Conservation (phyloP, 148 eudicot genomes). For the Euryodendron excelsum region DNA sequence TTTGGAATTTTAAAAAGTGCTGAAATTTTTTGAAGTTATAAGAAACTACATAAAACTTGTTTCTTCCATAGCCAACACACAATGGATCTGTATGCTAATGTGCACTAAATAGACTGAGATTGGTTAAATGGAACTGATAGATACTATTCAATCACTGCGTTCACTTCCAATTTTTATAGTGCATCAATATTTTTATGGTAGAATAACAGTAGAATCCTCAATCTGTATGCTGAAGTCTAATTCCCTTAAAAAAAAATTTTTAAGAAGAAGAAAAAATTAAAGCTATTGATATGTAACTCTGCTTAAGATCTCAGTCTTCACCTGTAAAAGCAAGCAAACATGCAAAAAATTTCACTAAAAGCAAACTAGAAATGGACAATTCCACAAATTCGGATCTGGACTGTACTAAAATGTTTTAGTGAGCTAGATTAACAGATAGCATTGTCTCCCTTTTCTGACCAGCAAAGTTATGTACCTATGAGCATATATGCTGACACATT, state of each 20-base stretch:
- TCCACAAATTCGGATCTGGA: background rate
- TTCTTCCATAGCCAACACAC: conserved; percentile 1
- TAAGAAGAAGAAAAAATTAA: no score
- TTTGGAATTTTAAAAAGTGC: background rate
- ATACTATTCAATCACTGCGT: background rate
- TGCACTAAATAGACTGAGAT: background rate
- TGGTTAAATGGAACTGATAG: background rate
- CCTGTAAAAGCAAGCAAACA: background rate
- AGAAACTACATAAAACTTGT: background rate
- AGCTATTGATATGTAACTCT: no score
- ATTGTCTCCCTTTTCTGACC: background rate
- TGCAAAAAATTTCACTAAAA: background rate
- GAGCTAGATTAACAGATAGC: background rate
- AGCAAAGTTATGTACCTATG: background rate
- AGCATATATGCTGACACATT: conserved; percentile 5
- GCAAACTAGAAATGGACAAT: background rate
- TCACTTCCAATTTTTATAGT: background rate
- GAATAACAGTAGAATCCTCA: no score
- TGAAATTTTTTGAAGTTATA: background rate
- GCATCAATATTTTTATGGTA: background rate
- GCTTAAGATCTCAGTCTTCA: background rate
- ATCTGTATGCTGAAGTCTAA: no score
- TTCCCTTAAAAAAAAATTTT: no score
- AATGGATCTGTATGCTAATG: background rate
- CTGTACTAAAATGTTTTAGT: background rate